Evolutionary conservation across 2,329 filamentous ascomycete species (phyloP).

Genomic region (Penicillium hesseltinei): DNA sequence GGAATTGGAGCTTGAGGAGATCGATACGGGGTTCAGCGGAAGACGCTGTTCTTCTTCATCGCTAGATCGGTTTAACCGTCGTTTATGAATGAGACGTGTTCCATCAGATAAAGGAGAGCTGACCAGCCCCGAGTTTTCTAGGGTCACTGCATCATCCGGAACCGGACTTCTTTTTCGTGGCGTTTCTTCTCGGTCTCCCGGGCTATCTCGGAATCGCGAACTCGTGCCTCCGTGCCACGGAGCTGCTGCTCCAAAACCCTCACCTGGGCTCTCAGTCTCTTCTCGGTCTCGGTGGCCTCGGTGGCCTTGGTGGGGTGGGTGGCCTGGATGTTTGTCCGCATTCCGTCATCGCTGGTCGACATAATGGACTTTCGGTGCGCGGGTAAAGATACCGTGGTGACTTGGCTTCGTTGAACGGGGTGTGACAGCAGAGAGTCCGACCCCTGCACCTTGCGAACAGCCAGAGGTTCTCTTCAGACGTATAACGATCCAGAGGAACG

Average conservation of each 20-base stretch:
- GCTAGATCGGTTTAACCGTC: not conserved
- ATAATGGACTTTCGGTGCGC: not conserved
- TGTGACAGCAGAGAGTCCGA: not conserved
- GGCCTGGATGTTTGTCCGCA: not conserved
- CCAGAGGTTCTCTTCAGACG: not conserved
- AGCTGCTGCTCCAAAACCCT: not conserved
- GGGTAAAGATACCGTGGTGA: not conserved
- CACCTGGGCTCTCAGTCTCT: not conserved
- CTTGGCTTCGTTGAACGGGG: not conserved
- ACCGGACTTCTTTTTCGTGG: not conserved
- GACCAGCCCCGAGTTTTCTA: not conserved
- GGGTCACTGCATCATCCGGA: not conserved
- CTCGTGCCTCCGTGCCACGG: not conserved
- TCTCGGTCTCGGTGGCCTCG: not conserved
- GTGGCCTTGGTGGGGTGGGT: not conserved
- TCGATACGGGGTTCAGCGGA: not conserved
- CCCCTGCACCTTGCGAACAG: not conserved
- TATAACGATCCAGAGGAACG: not conserved
- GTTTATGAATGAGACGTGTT: not conserved
- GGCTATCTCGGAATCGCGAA: not conserved
- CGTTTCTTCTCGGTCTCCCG: not conserved
- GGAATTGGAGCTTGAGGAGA: not conserved
- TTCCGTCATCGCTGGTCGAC: not conserved
- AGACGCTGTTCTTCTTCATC: not conserved
- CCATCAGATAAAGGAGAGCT: not conserved